Conservation (phyloP, 2,329 filamentous ascomycete species). For the Teratosphaeria destructans region DNA sequence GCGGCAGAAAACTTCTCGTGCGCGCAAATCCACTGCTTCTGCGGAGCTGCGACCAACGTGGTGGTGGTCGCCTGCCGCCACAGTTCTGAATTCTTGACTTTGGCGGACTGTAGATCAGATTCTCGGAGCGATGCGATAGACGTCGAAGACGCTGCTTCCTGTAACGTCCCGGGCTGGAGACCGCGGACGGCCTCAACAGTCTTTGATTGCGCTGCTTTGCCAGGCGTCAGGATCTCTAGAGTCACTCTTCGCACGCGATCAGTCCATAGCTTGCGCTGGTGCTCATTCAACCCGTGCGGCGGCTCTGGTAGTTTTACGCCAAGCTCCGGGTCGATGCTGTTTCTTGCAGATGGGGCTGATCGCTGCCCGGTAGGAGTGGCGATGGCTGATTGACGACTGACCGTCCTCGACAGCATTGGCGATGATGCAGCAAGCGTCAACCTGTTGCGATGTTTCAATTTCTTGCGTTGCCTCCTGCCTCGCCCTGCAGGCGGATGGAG, state of each 20-base stretch:
- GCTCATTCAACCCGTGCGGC: not conserved
- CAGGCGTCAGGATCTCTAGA: not conserved
- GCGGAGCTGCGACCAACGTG: not conserved
- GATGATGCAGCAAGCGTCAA: not conserved
- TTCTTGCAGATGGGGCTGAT: not conserved
- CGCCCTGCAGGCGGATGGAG: not conserved
- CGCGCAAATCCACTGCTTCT: not conserved
- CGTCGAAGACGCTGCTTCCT: not conserved
- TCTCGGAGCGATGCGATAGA: not conserved
- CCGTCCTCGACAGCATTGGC: not conserved
- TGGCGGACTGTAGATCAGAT: not conserved
- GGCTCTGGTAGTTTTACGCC: not conserved
- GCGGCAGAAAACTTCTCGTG: not conserved
- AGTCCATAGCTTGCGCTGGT: not conserved
- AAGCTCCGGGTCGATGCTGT: not conserved
- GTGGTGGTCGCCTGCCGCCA: conserved; percentile 1
- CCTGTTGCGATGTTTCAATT: not conserved
- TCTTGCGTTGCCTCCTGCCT: not conserved
- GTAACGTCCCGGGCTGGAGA: not conserved
- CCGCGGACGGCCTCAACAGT: not conserved
- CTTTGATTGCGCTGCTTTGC: not conserved
- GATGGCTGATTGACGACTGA: not conserved
- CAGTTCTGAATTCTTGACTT: not conserved
- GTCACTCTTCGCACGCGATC: not conserved
- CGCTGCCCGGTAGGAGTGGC: not conserved